Evolutionary conservation across 495 filamentous ascomycete genomes (phyloP).

Genomic region (Apiosordaria backusii): DNA sequence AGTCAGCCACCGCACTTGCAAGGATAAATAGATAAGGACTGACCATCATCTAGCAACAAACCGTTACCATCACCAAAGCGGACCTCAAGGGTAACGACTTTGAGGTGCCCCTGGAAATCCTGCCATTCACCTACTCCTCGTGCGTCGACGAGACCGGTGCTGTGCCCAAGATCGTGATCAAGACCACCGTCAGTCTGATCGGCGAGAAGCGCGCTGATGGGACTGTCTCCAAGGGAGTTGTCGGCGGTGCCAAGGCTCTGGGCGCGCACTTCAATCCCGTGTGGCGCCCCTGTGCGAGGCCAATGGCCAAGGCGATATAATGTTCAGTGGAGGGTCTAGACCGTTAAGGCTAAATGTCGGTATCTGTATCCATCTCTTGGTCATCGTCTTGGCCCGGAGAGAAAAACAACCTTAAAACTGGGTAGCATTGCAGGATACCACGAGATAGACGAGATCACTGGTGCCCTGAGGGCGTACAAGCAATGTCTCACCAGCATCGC

Average conservation of each 20-base stretch:
- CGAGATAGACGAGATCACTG: background rate
- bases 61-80: slow-evolving; percentile 4
- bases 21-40: background rate
- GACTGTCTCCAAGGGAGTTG: slow-evolving; percentile 12
- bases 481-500: background rate
- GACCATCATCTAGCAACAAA: slow-evolving; percentile 8
- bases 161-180: slow-evolving; percentile 19
- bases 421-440: background rate
- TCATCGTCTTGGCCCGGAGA: background rate
- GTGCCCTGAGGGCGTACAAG: background rate
- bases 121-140: slow-evolving; percentile 21
- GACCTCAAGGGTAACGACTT: slow-evolving; percentile 18
- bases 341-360: background rate
- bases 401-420: background rate
- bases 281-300: slow-evolving; percentile 20
- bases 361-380: background rate
- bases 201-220: slow-evolving; percentile 15
- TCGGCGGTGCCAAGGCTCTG: slow-evolving; percentile 20
- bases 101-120: slow-evolving; percentile 15
- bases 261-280: slow-evolving; percentile 22
- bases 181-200: slow-evolving; percentile 21
- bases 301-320: slow-evolving; percentile 6
- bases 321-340: background rate
- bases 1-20: slow-evolving; percentile 7
- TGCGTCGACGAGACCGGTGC: slow-evolving; percentile 20